A percentile compares a stretch with the other conserved stretches of the same genome.
Conservation (phyloP, 768 basidiomycete genomes). For the Naganishia friedmannii region DNA sequence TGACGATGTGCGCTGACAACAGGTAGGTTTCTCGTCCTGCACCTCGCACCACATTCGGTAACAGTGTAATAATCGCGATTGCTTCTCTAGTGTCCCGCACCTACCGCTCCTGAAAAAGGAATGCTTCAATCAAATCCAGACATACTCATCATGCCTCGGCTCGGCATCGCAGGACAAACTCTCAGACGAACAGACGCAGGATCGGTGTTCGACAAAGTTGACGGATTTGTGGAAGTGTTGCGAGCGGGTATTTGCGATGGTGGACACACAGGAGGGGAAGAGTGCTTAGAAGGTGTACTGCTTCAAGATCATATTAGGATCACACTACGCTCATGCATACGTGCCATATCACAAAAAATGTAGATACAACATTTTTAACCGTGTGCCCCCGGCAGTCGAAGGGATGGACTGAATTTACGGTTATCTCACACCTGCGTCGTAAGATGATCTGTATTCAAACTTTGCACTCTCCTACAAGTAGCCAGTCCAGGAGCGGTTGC, state of each 20-base stretch:
- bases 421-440: too few species aligned
- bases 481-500: too few species aligned
- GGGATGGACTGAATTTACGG: too few species aligned
- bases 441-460: too few species aligned
- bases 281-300: neutral
- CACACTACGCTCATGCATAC: too few species aligned
- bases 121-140: constrained; percentile 41
- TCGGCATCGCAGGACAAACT: constrained; percentile 24
- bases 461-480: too few species aligned
- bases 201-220: constrained; percentile 40
- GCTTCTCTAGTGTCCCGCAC: constrained; percentile 41
- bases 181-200: constrained; percentile 38
- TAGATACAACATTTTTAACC: too few species aligned
- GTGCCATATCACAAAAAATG: too few species aligned
- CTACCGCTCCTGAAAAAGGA: constrained; percentile 42
- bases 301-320: too few species aligned
- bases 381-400: too few species aligned
- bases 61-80: neutral
- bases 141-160: constrained; percentile 43
- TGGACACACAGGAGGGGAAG: neutral
- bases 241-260: constrained; percentile 35
- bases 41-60: neutral
- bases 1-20: constrained; percentile 46
- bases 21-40: constrained; percentile 31
- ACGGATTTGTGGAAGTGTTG: constrained; percentile 48